phyloP scores from a whole-genome alignment of 2,329 filamentous ascomycete genomes.

The Chaetomium sp. region DNA sequence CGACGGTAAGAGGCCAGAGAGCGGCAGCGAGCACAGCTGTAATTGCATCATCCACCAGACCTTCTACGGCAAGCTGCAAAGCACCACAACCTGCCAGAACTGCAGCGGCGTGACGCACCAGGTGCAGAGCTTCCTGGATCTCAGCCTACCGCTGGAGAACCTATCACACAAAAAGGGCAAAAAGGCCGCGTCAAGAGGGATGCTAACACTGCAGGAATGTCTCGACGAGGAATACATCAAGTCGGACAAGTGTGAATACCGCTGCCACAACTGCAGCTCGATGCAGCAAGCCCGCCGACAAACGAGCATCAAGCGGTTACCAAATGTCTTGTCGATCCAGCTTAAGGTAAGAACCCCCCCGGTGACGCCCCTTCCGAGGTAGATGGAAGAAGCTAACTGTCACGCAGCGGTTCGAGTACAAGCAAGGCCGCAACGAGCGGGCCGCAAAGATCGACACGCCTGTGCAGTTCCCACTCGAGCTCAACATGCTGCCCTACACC shows the following conservation, averaged over 20 bases:
- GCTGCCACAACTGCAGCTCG: conserved; percentile 76
- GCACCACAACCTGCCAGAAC: conserved; percentile 85
- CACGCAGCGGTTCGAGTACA: conserved; percentile 70
- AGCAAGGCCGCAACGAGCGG: conserved; percentile 65
- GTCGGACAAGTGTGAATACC: conserved; percentile 85
- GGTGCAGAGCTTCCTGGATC: conserved; percentile 86
- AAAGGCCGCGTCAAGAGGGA: conserved; percentile 51
- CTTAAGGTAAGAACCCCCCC: conserved; percentile 66
- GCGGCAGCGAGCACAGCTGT: conserved; percentile 66
- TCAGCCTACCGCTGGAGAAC: conserved; percentile 83
- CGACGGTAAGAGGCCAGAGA: conserved; percentile 64
- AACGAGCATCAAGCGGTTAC: conserved; percentile 79
- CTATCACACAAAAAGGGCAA: conserved; percentile 66
- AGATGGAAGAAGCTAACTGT: background rate
- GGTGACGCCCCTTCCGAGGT: background rate
- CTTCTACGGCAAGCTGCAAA: conserved; percentile 90
- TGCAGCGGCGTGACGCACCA: conserved; percentile 82
- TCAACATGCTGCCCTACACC: conserved; percentile 91
- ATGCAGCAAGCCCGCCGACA: conserved; percentile 82
- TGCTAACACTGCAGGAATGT: conserved; percentile 70
- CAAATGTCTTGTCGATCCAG: conserved; percentile 88
- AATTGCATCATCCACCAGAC: conserved; percentile 91
- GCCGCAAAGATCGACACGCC: conserved; percentile 87
- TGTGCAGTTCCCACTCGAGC: conserved; percentile 80
- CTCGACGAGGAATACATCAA: conserved; percentile 84